Evolutionary conservation across 139 green algal species (phyloP), one percentile per base, ranked within the genome.

Genomic region (Zygnema cylindricum): DNA sequence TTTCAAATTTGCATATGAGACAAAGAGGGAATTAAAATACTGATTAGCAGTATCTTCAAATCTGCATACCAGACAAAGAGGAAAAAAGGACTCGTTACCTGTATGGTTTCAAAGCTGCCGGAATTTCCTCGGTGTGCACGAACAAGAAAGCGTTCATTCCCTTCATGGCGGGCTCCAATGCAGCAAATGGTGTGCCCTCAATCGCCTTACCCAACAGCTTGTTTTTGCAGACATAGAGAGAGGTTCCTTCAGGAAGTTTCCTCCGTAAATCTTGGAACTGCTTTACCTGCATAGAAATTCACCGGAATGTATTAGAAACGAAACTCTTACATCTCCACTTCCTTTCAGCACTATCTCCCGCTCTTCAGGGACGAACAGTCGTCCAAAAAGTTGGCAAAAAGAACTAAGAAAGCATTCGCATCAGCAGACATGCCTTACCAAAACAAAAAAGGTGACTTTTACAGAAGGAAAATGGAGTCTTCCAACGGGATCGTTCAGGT

Each of bases 131-230:
- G 30, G 2, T 25, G 55, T 91, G 79, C 0, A 91, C 81, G 42
- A 91, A 91, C 38, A 91, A 39, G 21, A 55, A 91, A 32, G 79
- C 86, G 81, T 91, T 91, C 86, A 91, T 91, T 55, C 86, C 86
- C 86, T 83, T 87, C 55, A 89, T 75, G 55, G 43, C 30, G 16
- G 86, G 86, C 78, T 81, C 75, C 39, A 91, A 81, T 43, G 81
- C 32, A 78, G 69, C 57, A 16, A 39, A 91, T 38, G 69, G 32
- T 33, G 43, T 78, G 55, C 81, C 86, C 54, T 90, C 85, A 2
- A 91, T 82, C 7, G 86, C 81, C 57, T 89, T 89, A 30, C 42
- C 63, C 86, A 91, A 35, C 84, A 91, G 41, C 81, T 35, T 90
- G 79, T 91, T 91, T 81, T 91, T 91, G 25, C 39, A 39, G 43